Evolutionary conservation across 2,329 filamentous ascomycete species (phyloP), one percentile per base, ranked within the genome.

Genomic region (Dothiorella sarmentorum): DNA sequence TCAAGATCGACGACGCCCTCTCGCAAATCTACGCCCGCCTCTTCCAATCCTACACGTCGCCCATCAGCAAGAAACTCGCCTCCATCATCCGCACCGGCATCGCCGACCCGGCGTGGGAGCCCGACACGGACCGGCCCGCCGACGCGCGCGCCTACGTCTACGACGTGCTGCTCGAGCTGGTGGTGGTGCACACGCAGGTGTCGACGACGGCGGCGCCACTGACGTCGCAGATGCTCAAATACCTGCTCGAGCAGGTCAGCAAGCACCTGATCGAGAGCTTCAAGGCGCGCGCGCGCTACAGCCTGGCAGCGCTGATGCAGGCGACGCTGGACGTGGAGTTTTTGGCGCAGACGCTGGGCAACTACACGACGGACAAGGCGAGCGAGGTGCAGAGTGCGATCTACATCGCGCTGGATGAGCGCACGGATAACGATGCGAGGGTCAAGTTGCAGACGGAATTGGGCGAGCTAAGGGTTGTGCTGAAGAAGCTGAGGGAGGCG

Each of bases 311-410:
- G 6, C 83, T 99, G 52, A 96, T 97, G 87, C 95, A 99, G 75
- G 95, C 95, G 1, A 99, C 94, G 0, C 84, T 99, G 1, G 94
- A 99, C 69, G 92, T 97, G 1, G 94, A 99, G 74, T 97, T 99
- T 69, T 87, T 97, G 59, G 90, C 92, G 0, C 94, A 99, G 77
- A 97, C 93, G 4, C 82, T 99, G 31, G 89, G 85, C 61, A 87
- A 92, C 65, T 99, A 95, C 73, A 94, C 90, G 0, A 94, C 90
- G 0, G 89, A 96, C 59, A 82, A 85, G 52, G 90, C 91, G 3
- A 86, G 85, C 7, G 85, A 92, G 69, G 81, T 90, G 13, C 94
- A 97, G 76, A 88, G 88, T 65, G 85, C 92, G 71, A 93, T 99
- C 47, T 99, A 97, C 73, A 85, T 94, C 63, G 91, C 94, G 70